A percentile compares a stretch with the other conserved stretches of the same genome.
Evolutionary conservation across 768 basidiomycete genomes (phyloP).

Genomic region (Piloderma croceum): DNA sequence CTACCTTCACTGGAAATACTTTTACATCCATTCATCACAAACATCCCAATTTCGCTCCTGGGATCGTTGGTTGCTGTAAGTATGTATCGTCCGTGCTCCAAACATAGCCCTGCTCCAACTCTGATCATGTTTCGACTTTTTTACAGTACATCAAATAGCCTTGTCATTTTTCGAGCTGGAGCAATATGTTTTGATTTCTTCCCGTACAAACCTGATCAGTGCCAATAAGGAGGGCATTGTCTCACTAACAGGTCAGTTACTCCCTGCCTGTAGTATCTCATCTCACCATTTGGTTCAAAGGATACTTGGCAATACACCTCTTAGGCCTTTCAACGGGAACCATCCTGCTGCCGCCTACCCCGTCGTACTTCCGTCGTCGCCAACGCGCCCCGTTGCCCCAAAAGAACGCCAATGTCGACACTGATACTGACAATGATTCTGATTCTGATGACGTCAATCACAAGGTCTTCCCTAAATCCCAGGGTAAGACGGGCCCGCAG

Average conservation of each 20-base stretch:
- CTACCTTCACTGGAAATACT: slow-evolving; percentile 68
- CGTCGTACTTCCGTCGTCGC: slow-evolving; percentile 61
- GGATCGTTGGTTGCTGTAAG: slow-evolving; percentile 57
- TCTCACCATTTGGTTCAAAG: slow-evolving; percentile 29
- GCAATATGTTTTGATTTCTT: slow-evolving; percentile 57
- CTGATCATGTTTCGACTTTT: too few species aligned
- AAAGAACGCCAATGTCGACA: not conserved
- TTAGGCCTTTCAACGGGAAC: slow-evolving; percentile 81
- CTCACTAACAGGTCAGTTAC: slow-evolving; percentile 58
- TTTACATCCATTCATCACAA: slow-evolving; percentile 59
- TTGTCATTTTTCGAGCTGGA: slow-evolving; percentile 55
- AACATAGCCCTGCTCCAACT: slow-evolving; percentile 33
- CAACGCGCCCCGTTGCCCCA: slow-evolving; percentile 22
- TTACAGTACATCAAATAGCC: slow-evolving; percentile 51
- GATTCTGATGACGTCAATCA: slow-evolving; percentile 7
- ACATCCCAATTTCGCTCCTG: slow-evolving; percentile 53
- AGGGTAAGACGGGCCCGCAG: slow-evolving; percentile 26
- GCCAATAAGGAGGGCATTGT: slow-evolving; percentile 91
- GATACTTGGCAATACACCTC: slow-evolving; percentile 87
- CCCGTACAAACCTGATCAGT: slow-evolving; percentile 58
- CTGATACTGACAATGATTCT: slow-evolving; percentile 16
- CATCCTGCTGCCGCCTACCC: slow-evolving; percentile 71
- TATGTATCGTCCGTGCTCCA: slow-evolving; percentile 26
- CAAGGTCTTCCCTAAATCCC: slow-evolving; percentile 4
- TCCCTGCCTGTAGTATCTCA: not conserved